These are phyloP conservation scores for Amanita pallidorosea DNA, from an alignment of 768 basidiomycete species.

Conservation along the genomic window DNA sequence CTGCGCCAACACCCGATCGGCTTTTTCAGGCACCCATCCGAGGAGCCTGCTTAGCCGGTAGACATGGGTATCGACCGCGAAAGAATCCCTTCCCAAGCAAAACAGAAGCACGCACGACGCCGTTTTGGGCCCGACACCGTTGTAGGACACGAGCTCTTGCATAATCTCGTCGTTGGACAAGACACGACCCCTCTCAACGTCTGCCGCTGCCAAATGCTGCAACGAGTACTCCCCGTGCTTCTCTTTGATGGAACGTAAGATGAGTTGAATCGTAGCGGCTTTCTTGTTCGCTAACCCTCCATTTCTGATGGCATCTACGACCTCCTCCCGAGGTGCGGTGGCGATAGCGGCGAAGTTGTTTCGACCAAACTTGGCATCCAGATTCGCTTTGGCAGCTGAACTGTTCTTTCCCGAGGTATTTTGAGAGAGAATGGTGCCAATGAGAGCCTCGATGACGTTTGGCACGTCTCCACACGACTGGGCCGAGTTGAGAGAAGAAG, in stretches of 20 bases:
- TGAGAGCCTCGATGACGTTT: conserved; percentile 47
- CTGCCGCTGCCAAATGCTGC: conserved; percentile 34
- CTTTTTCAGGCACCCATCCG: conserved; percentile 36
- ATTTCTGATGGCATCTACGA: conserved; percentile 38
- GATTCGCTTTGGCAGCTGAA: conserved; percentile 33
- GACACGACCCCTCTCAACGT: conserved; percentile 10
- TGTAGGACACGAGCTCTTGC: conserved; percentile 43
- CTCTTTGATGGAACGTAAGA: conserved; percentile 29
- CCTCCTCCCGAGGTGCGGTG: conserved; percentile 24
- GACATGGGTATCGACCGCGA: conserved; percentile 58
- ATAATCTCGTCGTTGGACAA: conserved; percentile 39
- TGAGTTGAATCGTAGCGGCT: conserved; percentile 40
- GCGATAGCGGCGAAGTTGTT: conserved; percentile 42
- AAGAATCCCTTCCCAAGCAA: conserved; percentile 47
- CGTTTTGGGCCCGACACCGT: conserved; percentile 54
- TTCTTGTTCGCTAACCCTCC: conserved; percentile 56
- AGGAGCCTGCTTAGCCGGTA: conserved; percentile 41
- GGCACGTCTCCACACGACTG: conserved; percentile 33
- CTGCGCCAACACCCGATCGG: conserved; percentile 42
- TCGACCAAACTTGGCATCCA: conserved; percentile 38
- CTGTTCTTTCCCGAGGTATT: conserved; percentile 44
- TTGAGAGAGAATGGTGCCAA: conserved; percentile 50
- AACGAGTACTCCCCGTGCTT: conserved; percentile 45
- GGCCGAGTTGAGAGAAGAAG: conserved; percentile 23
- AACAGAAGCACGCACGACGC: conserved; percentile 54